phyloP scores from a whole-genome alignment of 2,329 filamentous ascomycete genomes.

The Colletotrichum kahawae region DNA sequence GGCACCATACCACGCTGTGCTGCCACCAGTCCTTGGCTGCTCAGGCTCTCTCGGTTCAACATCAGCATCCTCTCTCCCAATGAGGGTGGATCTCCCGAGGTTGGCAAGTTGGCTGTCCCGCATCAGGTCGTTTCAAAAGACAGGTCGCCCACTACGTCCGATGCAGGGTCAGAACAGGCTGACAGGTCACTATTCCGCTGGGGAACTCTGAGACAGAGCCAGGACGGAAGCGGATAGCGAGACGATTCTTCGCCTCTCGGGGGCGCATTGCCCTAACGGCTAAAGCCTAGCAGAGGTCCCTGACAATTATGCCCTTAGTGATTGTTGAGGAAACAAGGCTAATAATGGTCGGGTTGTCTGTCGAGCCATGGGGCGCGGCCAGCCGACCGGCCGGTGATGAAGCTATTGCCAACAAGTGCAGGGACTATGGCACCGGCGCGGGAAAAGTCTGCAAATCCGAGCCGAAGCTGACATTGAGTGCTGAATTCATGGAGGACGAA shows the following conservation, averaged over 20 bases:
- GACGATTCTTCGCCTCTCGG: background rate
- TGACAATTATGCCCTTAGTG: background rate
- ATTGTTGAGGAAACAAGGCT: background rate
- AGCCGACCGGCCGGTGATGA: background rate
- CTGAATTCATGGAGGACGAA: background rate
- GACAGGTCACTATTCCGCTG: conserved; percentile 1
- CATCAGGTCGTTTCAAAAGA: conserved; percentile 16
- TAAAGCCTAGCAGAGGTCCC: background rate
- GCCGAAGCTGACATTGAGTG: background rate
- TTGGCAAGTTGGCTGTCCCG: conserved; percentile 1
- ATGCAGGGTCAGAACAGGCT: conserved; percentile 2
- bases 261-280: background rate
- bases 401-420: conserved; percentile 7
- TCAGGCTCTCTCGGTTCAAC: background rate
- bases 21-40: background rate
- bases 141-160: conserved; percentile 5
- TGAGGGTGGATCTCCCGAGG: background rate
- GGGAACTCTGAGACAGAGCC: conserved; percentile 19
- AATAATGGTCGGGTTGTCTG: background rate
- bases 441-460: background rate
- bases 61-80: background rate
- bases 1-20: background rate
- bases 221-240: conserved; percentile 11
- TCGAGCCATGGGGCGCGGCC: background rate
- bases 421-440: background rate